phyloP scores from a whole-genome alignment of 306 rosid genomes.

The Ammopiptanthus mongolicus region DNA sequence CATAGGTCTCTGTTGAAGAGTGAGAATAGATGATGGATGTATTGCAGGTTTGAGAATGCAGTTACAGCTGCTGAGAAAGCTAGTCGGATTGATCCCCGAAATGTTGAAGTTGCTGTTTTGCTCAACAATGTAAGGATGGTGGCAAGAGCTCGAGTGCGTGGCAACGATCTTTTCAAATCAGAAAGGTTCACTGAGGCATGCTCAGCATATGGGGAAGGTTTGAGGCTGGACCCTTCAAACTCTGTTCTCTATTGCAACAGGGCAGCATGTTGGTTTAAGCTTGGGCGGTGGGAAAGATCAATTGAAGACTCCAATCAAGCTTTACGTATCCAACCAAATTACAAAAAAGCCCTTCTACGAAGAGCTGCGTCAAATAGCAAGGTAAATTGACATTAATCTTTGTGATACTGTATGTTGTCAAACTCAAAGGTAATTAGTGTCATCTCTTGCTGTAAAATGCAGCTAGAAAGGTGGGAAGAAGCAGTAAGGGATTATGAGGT shows the following conservation, averaged over 20 bases:
- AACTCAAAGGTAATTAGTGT: neutral
- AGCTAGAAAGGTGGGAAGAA: constrained; percentile 78
- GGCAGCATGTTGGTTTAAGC: constrained; percentile 88
- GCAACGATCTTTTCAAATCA: constrained; percentile 80
- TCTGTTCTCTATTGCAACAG: constrained; percentile 81
- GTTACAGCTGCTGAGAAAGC: constrained; percentile 76
- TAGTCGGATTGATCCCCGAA: constrained; percentile 54
- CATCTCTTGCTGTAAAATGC: constrained; percentile 18
- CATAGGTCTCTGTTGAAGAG: constrained; percentile 38
- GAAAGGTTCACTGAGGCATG: constrained; percentile 82
- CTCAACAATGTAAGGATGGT: constrained; percentile 64
- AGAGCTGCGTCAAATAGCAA: constrained; percentile 75
- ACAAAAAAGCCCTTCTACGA: constrained; percentile 78
- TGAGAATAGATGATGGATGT: constrained; percentile 61
- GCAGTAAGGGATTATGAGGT: constrained; percentile 65
- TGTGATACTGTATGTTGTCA: neutral
- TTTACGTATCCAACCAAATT: constrained; percentile 54
- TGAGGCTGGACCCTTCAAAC: constrained; percentile 61
- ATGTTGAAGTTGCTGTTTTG: constrained; percentile 57
- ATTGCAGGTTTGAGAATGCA: constrained; percentile 90
- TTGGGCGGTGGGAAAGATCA: constrained; percentile 73
- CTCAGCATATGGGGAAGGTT: constrained; percentile 73
- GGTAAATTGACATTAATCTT: constrained; percentile 26
- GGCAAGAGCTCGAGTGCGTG: constrained; percentile 65
- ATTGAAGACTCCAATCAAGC: constrained; percentile 84